Base-by-base conservation (phyloP, 192 early-diverging fungal genomes). In the Thamnidium elegans region DNA sequence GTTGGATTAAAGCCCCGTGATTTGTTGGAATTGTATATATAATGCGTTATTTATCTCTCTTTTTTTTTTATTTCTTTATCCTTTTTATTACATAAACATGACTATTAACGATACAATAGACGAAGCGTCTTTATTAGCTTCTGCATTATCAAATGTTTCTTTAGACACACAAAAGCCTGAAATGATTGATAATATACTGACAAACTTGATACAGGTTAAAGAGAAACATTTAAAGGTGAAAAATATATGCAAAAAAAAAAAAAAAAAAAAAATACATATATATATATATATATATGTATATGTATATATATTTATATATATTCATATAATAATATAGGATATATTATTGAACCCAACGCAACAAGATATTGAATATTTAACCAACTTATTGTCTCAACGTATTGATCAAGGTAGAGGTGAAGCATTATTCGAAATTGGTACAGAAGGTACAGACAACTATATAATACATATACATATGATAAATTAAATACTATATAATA, bases 371-470 rank as follows among this genome's bases (percentile, higher is more conserved):
- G 60, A 67, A 63, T 82, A 69, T 11, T 59, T 87, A 8, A 58
- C 70, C 42, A 65, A 63, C 13, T 56, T 78, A 50, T 43, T 91
- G 14, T 55, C 46, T 7, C 39, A 59, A 13, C 79, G 81, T 58
- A 78, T 91, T 65, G 66, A 66, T 45, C 79, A 84, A 55, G 84
- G 81, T 26, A 68, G 75, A 20, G 94, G 94, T 32, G 92, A 96
- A 80, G 73, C 84, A 0, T 65, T 96, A 13, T 77, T 94, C 26
- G 91, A 92, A 69, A 72, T 94, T 50, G 91, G 92, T 4, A 34
- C 85, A 15, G 86, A 90, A 63, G 87, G 87, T 89, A 75, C 14
- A 21, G n/a, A 13, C 11, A 2, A 15, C 7, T 10, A 7, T 21
- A 26, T 21, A 50, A 21, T 20, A 17, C n/a, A 30, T 3, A 20